Evolutionary conservation across 1,284 basidiomycete genomes (phyloP).

Genomic region (Puccinia horiana): DNA sequence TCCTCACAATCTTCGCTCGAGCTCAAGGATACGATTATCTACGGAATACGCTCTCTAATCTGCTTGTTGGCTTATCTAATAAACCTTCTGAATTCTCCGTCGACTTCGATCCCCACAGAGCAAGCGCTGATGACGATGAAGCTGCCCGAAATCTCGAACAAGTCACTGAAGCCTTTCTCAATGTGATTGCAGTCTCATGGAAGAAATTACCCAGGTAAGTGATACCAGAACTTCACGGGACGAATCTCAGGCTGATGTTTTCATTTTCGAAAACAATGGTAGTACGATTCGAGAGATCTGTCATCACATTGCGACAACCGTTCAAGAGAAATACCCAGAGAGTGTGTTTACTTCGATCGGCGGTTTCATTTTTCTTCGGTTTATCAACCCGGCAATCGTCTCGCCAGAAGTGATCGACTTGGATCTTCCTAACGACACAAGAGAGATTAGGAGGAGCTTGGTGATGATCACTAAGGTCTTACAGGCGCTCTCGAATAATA

Average conservation of each 20-base stretch:
- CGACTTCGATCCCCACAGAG: slow-evolving; percentile 69
- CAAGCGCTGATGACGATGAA: slow-evolving; percentile 46
- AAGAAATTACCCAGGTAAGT: slow-evolving; percentile 71
- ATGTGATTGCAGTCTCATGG: slow-evolving; percentile 72
- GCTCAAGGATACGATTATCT: slow-evolving; percentile 87
- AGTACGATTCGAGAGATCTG: slow-evolving; percentile 87
- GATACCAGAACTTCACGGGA: background rate
- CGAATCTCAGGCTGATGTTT: background rate
- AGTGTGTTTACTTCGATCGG: slow-evolving; percentile 65
- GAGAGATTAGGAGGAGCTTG: slow-evolving; percentile 71
- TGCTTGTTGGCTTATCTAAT: slow-evolving; percentile 72
- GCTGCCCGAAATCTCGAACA: slow-evolving; percentile 66
- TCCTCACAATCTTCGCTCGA: slow-evolving; percentile 79
- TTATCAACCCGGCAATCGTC: slow-evolving; percentile 74
- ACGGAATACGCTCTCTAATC: slow-evolving; percentile 71
- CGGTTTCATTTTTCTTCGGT: slow-evolving; percentile 83
- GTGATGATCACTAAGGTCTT: slow-evolving; percentile 86
- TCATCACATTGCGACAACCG: slow-evolving; percentile 75
- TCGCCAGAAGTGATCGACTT: slow-evolving; percentile 80
- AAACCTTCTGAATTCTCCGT: slow-evolving; percentile 74
- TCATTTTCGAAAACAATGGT: slow-evolving; percentile 48
- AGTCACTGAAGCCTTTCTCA: slow-evolving; percentile 74
- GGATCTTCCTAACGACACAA: slow-evolving; percentile 69
- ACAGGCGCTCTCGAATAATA: slow-evolving; percentile 88
- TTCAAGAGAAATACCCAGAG: slow-evolving; percentile 63